phyloP scores from a whole-genome alignment of 73 alveolate genomes.

The Paramecium tetraurelia region DNA sequence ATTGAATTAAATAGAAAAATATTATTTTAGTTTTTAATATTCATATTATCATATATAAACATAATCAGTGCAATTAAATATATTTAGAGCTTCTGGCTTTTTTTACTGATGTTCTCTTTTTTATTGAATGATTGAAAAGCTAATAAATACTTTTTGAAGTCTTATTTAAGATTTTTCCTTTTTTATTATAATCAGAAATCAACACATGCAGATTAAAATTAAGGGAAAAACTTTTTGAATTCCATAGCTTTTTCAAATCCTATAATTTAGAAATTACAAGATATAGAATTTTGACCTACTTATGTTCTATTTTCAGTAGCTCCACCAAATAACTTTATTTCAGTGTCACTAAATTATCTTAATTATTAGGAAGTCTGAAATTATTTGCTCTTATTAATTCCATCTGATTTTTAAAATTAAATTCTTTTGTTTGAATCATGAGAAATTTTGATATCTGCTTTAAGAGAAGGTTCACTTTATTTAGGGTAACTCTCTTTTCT shows the following conservation, averaged over 20 bases:
- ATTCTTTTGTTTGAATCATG: background rate
- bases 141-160: background rate
- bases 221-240: background rate
- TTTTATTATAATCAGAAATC: background rate
- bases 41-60: too few species aligned
- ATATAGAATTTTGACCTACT: background rate
- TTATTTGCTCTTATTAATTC: background rate
- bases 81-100: background rate
- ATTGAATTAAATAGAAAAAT: too few species aligned
- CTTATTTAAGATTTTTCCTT: background rate
- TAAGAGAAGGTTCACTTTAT: background rate
- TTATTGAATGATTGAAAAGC: background rate
- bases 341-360: background rate
- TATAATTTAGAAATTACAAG: background rate
- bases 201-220: background rate
- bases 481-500: background rate
- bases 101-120: background rate
- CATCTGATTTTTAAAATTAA: background rate
- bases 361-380: background rate
- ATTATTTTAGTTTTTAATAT: too few species aligned
- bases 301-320: background rate
- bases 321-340: background rate
- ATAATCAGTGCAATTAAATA: background rate
- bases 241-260: constrained; percentile 1
- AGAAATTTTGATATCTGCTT: background rate